These are phyloP conservation scores for Cotoneaster glaucophyllus DNA, from an alignment of 306 rosid genomes.

Conservation along the genomic window DNA sequence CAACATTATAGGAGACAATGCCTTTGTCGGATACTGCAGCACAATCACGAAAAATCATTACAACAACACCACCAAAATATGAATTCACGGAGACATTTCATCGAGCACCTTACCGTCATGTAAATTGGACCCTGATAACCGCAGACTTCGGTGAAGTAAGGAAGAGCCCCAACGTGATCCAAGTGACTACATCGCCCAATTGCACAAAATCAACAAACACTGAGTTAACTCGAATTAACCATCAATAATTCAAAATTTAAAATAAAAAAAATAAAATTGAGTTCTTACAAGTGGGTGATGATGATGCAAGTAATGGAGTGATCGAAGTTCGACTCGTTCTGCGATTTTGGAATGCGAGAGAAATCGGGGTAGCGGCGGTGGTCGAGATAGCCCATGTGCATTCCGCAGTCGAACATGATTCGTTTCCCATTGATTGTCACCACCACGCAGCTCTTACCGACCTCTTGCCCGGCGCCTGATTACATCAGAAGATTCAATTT, in stretches of 20 bases:
- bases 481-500: not conserved
- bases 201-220: conserved; percentile 6
- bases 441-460: conserved; percentile 88
- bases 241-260: not conserved
- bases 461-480: conserved; percentile 94
- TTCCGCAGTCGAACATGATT: conserved; percentile 94
- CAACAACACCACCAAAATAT: not conserved
- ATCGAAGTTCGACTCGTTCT: conserved; percentile 24
- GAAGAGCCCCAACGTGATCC: conserved; percentile 87
- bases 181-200: conserved; percentile 44
- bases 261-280: too few species aligned
- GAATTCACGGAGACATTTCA: conserved; percentile 23
- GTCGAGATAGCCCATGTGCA: conserved; percentile 74
- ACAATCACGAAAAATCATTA: not conserved
- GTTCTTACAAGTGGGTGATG: conserved; percentile 74
- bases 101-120: conserved; percentile 77
- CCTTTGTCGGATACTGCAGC: conserved; percentile 91
- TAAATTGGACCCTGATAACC: conserved; percentile 81
- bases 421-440: conserved; percentile 80
- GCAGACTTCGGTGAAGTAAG: conserved; percentile 86
- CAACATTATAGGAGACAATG: conserved; percentile 83
- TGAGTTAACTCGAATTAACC: not conserved
- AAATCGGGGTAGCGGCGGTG: conserved; percentile 79
- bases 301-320: conserved; percentile 58
- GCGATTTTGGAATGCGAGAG: conserved; percentile 39